A percentile compares a stretch with the other conserved stretches of the same genome.
Evolutionary conservation across 345 rosid species (phyloP).

Genomic region (Melaleuca alternifolia): DNA sequence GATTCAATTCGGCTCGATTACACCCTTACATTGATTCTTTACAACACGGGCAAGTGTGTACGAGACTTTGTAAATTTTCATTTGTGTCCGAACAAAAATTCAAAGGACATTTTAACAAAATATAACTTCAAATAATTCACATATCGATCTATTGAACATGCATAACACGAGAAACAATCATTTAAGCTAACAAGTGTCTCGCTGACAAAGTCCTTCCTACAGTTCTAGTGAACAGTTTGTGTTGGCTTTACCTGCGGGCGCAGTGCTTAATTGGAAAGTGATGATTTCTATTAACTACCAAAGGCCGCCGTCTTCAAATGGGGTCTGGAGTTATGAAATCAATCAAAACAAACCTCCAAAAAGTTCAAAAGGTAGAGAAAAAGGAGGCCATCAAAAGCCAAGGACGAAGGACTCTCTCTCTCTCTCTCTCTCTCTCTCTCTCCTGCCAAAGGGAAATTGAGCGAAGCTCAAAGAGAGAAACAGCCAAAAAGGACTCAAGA

Average conservation of each 20-base stretch:
- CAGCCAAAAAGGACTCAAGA: constrained; percentile 24
- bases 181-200: neutral
- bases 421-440: neutral
- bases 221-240: neutral
- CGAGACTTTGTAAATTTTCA: neutral
- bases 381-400: neutral
- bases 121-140: neutral
- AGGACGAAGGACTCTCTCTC: neutral
- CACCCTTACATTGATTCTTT: neutral
- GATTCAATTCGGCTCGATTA: neutral
- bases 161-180: neutral
- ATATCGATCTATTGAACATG: too few relatives aligned
- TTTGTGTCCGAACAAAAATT: neutral
- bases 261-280: neutral
- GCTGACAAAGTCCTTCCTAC: neutral
- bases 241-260: neutral
- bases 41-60: neutral
- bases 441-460: neutral
- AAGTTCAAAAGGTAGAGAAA: neutral
- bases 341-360: neutral
- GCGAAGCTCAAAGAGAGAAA: constrained; percentile 3
- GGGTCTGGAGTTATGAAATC: neutral
- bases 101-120: neutral
- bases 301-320: neutral
- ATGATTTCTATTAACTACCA: neutral